Evolutionary conservation across 2,329 filamentous ascomycete genomes (phyloP).

Genomic region (Aspergillus tamarii): DNA sequence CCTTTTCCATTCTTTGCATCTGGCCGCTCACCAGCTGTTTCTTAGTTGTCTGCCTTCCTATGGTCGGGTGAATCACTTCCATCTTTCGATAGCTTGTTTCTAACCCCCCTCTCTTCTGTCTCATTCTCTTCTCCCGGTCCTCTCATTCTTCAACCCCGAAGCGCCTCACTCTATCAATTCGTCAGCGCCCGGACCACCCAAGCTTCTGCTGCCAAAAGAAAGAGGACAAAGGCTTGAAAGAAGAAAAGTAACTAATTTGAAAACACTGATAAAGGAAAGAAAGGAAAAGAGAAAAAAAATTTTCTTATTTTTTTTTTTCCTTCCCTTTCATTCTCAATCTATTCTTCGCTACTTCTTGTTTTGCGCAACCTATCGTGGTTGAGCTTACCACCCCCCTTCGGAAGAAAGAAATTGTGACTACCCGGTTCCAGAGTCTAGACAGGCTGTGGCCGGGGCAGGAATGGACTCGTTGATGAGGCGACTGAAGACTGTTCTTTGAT

Average conservation of each 20-base stretch:
- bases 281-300: background rate
- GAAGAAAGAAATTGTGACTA: background rate
- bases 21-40: background rate
- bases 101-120: slow-evolving; percentile 1
- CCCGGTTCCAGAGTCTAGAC: slow-evolving; percentile 21
- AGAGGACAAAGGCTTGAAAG: background rate
- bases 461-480: slow-evolving; percentile 41
- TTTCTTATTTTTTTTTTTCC: background rate
- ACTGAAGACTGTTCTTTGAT: slow-evolving; percentile 33
- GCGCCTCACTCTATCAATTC: slow-evolving; percentile 12
- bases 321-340: background rate
- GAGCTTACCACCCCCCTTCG: background rate
- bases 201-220: slow-evolving; percentile 2
- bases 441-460: slow-evolving; percentile 36
- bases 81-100: slow-evolving; percentile 16
- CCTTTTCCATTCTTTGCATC: slow-evolving; percentile 6
- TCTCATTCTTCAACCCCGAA: slow-evolving; percentile 12
- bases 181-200: slow-evolving; percentile 12
- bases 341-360: slow-evolving; percentile 3
- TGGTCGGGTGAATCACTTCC: background rate
- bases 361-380: slow-evolving; percentile 1
- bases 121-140: background rate
- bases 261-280: background rate
- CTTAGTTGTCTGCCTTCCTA: slow-evolving; percentile 9
- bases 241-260: background rate